Base-by-base conservation (phyloP, 805 yeast genomes). In the Saccharomycopsis capsularis region DNA sequence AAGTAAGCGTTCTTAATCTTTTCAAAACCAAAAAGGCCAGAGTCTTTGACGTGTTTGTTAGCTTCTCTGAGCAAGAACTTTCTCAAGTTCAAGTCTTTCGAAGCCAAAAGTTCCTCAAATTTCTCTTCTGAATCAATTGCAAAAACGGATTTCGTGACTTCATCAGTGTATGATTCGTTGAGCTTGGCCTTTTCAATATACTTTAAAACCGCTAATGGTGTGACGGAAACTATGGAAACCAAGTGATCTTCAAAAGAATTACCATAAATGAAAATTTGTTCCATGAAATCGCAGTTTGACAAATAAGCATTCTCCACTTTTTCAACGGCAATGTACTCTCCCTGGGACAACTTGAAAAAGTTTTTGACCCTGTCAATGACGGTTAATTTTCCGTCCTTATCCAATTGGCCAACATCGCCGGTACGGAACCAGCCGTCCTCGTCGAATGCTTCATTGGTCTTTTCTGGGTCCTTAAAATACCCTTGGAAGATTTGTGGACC, bases 351-450 rank as follows among this genome's bases (percentile, higher is more conserved):
- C 69, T 81, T 81, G 71, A 81, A 81, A 59, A 81, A 75, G 62
- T 81, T 83, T 67, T 81, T 81, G 42, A 77, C 79, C 44, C 87
- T 69, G 57, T 79, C 85, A 46, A 79, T 74, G 51, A 80, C 75
- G 53, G 57, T 64, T 46, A 65, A 61, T 51, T 60, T 59, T 22
- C 76, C 74, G 32, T 57, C 57, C 13, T 57, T 55, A 48, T 66
- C 69, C 13, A 70, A 50, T 4, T 58, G 55, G 4, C 74, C 77
- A 39, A 74, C 68, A 60, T 80, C 85, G 25, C 85, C 85, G 21
- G 84, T 78, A 48, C 65, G 64, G 57, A 78, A 69, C 81, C 82
- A 79, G 4, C 75, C 78, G 19, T 74, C 76, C 2, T 62, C 62
- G 44, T 70, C 69, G 46, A 77, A 55, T 6, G 72, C 61, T 32